Evolutionary conservation across 345 rosid species (phyloP).

Genomic region (Lepidium aucheri): DNA sequence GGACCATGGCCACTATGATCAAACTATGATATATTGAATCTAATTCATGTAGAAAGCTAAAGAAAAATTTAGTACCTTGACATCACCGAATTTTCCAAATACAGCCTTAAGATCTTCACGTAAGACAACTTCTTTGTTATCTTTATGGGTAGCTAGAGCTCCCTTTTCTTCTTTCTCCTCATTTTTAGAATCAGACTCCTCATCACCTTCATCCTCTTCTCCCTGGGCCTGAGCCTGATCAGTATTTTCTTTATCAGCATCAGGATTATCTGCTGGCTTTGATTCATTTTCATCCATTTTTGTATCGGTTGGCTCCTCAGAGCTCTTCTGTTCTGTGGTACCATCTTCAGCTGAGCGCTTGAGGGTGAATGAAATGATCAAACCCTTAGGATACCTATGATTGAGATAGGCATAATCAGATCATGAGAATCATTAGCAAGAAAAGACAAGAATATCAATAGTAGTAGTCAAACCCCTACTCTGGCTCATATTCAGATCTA

Average conservation of each 20-base stretch:
- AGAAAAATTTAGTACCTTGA: constrained; percentile 47
- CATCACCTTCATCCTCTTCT: constrained; percentile 31
- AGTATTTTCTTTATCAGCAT: constrained; percentile 25
- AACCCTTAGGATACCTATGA: constrained; percentile 76
- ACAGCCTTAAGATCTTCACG: constrained; percentile 87
- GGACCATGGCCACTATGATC: not conserved
- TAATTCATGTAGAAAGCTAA: not conserved
- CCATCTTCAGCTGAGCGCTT: constrained; percentile 40
- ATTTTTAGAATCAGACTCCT: constrained; percentile 41
- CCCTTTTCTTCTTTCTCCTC: constrained; percentile 40
- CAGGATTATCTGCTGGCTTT: constrained; percentile 32
- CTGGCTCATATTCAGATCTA: constrained; percentile 35
- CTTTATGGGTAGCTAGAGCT: constrained; percentile 37
- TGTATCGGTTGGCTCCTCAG: constrained; percentile 26
- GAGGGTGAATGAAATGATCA: constrained; percentile 72
- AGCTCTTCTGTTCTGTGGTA: constrained; percentile 28
- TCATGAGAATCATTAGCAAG: not conserved
- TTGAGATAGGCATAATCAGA: constrained; percentile 3
- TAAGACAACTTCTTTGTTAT: constrained; percentile 60
- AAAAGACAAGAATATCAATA: not conserved
- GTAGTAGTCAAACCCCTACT: constrained; percentile 31
- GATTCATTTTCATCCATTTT: constrained; percentile 22
- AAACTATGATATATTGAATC: not conserved
- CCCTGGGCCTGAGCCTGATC: constrained; percentile 36
- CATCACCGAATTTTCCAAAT: constrained; percentile 64